These are phyloP conservation scores for Arthrinium phaeospermum DNA, from an alignment of 2,329 filamentous ascomycete genomes.

Conservation along the genomic window DNA sequence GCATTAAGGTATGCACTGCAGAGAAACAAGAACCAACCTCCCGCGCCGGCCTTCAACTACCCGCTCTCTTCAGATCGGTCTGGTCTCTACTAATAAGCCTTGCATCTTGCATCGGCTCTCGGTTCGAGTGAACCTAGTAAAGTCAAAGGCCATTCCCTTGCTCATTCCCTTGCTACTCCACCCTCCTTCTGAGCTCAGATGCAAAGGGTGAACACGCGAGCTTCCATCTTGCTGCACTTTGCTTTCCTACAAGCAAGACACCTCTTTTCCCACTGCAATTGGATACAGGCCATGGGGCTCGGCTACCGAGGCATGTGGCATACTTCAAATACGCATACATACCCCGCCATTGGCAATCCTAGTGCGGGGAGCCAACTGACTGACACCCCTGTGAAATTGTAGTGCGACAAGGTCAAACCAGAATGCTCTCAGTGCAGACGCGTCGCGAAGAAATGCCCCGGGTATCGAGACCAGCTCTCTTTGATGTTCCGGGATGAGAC, in stretches of 20 bases:
- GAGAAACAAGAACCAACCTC: conserved; percentile 13
- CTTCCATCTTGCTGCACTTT: neutral
- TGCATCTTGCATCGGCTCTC: neutral
- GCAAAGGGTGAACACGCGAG: neutral
- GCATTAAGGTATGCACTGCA: conserved; percentile 56
- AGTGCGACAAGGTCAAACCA: conserved; percentile 67
- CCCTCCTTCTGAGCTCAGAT: neutral
- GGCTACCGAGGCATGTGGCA: neutral
- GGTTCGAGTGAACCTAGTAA: conserved; percentile 6
- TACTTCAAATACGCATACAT: neutral
- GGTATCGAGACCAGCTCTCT: conserved; percentile 68
- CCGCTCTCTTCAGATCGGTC: conserved; percentile 1
- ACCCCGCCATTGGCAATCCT: conserved; percentile 18
- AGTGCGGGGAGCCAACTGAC: conserved; percentile 21
- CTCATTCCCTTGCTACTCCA: conserved; percentile 4
- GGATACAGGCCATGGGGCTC: conserved; percentile 20
- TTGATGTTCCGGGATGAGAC: conserved; percentile 72
- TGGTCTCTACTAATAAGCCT: conserved; percentile 14
- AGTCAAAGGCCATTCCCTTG: neutral
- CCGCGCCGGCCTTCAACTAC: conserved; percentile 14
- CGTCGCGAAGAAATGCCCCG: conserved; percentile 64
- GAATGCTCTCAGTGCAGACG: conserved; percentile 68
- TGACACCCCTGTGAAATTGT: conserved; percentile 10
- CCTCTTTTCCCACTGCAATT: neutral
- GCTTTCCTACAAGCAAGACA: too few relatives aligned